A percentile compares a stretch with the other conserved stretches of the same genome.
Evolutionary conservation across 2,329 filamentous ascomycete species (phyloP).

Genomic region (Fusarium falciforme): DNA sequence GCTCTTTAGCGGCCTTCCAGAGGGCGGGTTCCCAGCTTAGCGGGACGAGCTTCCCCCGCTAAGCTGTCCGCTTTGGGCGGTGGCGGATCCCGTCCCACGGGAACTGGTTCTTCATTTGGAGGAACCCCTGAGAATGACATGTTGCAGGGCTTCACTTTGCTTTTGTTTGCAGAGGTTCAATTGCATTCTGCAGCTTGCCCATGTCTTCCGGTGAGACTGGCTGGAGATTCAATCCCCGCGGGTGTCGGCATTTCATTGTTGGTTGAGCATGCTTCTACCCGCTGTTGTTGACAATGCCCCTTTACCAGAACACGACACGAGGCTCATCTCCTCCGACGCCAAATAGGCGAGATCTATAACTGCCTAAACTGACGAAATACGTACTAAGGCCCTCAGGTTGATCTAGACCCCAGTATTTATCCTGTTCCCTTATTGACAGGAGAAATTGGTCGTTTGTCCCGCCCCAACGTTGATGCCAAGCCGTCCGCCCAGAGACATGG

Average conservation of each 20-base stretch:
- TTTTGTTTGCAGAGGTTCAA: slow-evolving; percentile 21
- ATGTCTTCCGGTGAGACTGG: background rate
- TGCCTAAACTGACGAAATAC: background rate
- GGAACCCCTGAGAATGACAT: slow-evolving; percentile 24
- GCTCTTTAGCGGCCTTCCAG: slow-evolving; percentile 17
- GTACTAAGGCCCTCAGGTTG: background rate
- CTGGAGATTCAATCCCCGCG: background rate
- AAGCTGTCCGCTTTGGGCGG: background rate
- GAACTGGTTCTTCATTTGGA: slow-evolving; percentile 13
- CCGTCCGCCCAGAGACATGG: slow-evolving; percentile 4
- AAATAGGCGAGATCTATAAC: background rate
- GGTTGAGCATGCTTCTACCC: background rate
- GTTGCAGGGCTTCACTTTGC: slow-evolving; percentile 20
- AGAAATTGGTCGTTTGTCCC: background rate
- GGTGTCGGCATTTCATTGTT: background rate
- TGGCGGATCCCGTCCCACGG: slow-evolving; percentile 17
- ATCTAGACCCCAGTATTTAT: background rate
- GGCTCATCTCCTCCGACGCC: background rate
- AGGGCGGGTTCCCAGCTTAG: background rate
- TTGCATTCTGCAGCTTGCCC: background rate
- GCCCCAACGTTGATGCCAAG: background rate
- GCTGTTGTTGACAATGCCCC: background rate
- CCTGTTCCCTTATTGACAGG: background rate
- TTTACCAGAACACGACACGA: background rate
- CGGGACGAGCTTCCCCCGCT: slow-evolving; percentile 12